These are phyloP conservation scores for Phascolomyces articulosus DNA, from an alignment of 371 early-diverging fungal species.

Conservation along the genomic window DNA sequence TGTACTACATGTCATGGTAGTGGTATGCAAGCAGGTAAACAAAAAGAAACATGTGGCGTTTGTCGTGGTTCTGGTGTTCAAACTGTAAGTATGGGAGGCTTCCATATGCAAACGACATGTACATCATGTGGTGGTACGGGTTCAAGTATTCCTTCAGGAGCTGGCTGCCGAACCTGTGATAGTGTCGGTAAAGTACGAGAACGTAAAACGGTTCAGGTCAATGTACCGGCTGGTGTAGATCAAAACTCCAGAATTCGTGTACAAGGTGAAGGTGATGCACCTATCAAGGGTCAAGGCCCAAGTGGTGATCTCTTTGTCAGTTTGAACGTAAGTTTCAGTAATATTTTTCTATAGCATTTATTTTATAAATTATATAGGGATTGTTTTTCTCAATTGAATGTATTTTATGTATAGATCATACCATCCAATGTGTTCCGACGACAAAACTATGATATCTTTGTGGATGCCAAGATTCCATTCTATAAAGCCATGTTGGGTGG, in stretches of 20 bases:
- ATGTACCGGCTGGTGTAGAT: slow-evolving; percentile 82
- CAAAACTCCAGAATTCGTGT: slow-evolving; percentile 65
- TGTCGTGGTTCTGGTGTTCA: slow-evolving; percentile 91
- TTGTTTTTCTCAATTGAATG: not conserved
- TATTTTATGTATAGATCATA: slow-evolving; percentile 24
- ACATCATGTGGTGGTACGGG: slow-evolving; percentile 86
- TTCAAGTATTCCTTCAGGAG: slow-evolving; percentile 61
- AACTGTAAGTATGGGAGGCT: slow-evolving; percentile 75
- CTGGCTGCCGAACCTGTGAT: slow-evolving; percentile 78
- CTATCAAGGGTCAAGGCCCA: slow-evolving; percentile 69
- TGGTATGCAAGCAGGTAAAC: slow-evolving; percentile 79
- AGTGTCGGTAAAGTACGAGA: slow-evolving; percentile 81
- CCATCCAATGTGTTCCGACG: slow-evolving; percentile 79
- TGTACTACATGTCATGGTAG: slow-evolving; percentile 82
- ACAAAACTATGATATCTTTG: slow-evolving; percentile 77
- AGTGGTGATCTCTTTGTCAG: slow-evolving; percentile 85
- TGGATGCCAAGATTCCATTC: slow-evolving; percentile 78
- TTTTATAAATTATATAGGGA: too few relatives aligned
- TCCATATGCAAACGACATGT: slow-evolving; percentile 87
- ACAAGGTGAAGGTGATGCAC: slow-evolving; percentile 85
- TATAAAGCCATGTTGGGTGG: slow-evolving; percentile 89
- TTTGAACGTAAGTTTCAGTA: slow-evolving; percentile 55
- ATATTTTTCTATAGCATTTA: not conserved
- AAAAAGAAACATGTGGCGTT: slow-evolving; percentile 63
- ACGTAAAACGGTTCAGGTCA: slow-evolving; percentile 69